Evolutionary conservation across 176 grass and related monocot species (phyloP), one percentile per base, ranked within the genome.

Genomic region (Cymbopogon citratus): DNA sequence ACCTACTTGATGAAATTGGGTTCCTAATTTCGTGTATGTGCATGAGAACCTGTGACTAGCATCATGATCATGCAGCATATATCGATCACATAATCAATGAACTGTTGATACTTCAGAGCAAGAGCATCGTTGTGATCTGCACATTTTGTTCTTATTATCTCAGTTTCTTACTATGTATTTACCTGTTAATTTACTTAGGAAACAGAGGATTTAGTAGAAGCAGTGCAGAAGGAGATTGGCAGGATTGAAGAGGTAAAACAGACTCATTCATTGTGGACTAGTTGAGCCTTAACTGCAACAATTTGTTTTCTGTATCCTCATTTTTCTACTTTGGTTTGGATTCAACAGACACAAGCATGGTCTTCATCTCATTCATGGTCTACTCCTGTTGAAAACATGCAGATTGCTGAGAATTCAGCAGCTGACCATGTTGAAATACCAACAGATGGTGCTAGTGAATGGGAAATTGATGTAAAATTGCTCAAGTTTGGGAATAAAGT

Each of bases 401-500:
- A 93, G 75, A 80, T 81, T 66, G 70, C 38, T 43, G 85, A 92
- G 19, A 84, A 82, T 38, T 71, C 81, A 71, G 9, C 69, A 48
- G 56, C 65, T 73, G 91, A 90, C 68, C 89, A 86, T 81, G 91
- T 99, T 69, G 87, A 84, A 73, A 95, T 93, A 90, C 93, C 97
- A 57, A 91, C 87, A 49, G 97, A 96, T 91, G 89, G 87, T 77
- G 87, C 84, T 85, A 94, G 89, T 90, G 97, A 93, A 59, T 99
- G 97, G 96, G 96, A 99, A 83, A 91, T 99, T 85, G 92, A 99
- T 86, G 75, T 89, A 44, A 89, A 88, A 65, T 86, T 91, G 39
- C 87, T 99, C 35, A 91, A 90, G 14, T 87, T 88, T 69, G 96
- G 90, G 76, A 90, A 91, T 80, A 99, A 95, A 93, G 87, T 99